Percentiles rank a stretch among this genome's conserved stretches.
Conservation (phyloP, 345 rosid species). For the Boechera divaricarpa region DNA sequence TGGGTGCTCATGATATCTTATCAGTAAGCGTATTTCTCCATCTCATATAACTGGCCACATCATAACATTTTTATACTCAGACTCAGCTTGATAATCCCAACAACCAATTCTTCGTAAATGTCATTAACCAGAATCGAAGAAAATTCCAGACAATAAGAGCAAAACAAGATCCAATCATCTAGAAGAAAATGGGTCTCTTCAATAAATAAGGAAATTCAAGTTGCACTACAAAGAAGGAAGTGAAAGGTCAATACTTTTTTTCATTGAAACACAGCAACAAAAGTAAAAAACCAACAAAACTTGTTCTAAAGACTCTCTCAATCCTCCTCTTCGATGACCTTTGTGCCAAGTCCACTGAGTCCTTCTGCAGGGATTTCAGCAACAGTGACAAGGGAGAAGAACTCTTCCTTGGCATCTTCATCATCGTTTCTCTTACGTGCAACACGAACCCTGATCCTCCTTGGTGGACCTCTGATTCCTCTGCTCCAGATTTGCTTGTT, state of each 20-base stretch:
- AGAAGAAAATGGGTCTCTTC: slow-evolving; percentile 28
- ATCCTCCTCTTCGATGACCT: slow-evolving; percentile 73
- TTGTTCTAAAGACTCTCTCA: slow-evolving; percentile 37
- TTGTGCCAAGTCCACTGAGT: slow-evolving; percentile 65
- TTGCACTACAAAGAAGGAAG: slow-evolving; percentile 22
- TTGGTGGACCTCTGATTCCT: slow-evolving; percentile 79
- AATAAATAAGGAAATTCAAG: slow-evolving; percentile 19
- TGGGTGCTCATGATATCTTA: no score
- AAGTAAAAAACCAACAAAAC: slow-evolving; percentile 17
- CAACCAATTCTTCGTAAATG: no score
- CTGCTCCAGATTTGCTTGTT: slow-evolving; percentile 88
- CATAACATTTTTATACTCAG: no score
- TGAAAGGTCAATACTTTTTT: slow-evolving; percentile 10
- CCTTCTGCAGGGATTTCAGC: slow-evolving; percentile 67
- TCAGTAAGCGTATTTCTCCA: no score
- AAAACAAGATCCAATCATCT: neutral
- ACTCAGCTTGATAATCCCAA: no score
- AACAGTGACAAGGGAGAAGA: slow-evolving; percentile 70
- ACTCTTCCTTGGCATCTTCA: slow-evolving; percentile 86
- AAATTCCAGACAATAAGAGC: neutral
- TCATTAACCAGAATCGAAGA: neutral
- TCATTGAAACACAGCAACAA: slow-evolving; percentile 7
- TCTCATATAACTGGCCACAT: no score
- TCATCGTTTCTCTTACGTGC: slow-evolving; percentile 85
- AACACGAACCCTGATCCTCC: slow-evolving; percentile 74